Evolutionary conservation across 257 asterid genomes (phyloP).

Genomic region (Handroanthus guayacan): DNA sequence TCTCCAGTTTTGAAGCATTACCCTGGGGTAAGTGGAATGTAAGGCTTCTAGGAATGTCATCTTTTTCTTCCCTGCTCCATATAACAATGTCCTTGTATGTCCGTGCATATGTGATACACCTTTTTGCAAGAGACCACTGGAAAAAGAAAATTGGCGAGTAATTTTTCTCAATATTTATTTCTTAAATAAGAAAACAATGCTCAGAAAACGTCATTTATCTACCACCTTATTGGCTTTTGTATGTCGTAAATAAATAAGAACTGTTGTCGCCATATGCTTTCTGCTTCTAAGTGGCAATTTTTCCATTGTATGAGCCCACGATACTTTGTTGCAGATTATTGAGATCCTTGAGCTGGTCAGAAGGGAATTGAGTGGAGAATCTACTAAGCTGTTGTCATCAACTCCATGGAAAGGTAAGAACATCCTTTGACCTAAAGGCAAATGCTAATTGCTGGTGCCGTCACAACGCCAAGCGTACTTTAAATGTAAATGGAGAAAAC

Average conservation of each 20-base stretch:
- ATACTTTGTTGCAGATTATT: slow-evolving; percentile 55
- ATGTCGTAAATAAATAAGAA: slow-evolving; percentile 10
- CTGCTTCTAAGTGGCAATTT: slow-evolving; percentile 22
- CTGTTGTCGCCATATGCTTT: neutral
- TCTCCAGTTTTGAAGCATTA: slow-evolving; percentile 88
- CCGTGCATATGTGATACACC: neutral
- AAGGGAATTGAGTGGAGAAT: slow-evolving; percentile 84
- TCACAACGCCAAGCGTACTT: neutral
- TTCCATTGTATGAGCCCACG: slow-evolving; percentile 17
- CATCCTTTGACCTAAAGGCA: neutral
- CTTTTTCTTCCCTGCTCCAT: neutral
- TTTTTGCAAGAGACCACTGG: slow-evolving; percentile 2
- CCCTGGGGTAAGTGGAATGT: slow-evolving; percentile 75
- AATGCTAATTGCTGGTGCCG: slow-evolving; percentile 20
- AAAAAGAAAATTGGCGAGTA: neutral
- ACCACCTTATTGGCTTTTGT: neutral
- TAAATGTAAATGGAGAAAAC: neutral
- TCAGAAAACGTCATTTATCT: slow-evolving; percentile 1
- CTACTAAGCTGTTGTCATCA: slow-evolving; percentile 46
- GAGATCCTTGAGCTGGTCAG: slow-evolving; percentile 81
- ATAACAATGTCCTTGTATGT: neutral
- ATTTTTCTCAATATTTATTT: neutral
- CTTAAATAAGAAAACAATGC: neutral
- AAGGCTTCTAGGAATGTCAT: slow-evolving; percentile 11
- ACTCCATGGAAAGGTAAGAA: slow-evolving; percentile 42